Evolutionary conservation across 208 protist genomes (phyloP), one percentile per base, ranked within the genome.

Genomic region (Wallacemonas rigidus): DNA sequence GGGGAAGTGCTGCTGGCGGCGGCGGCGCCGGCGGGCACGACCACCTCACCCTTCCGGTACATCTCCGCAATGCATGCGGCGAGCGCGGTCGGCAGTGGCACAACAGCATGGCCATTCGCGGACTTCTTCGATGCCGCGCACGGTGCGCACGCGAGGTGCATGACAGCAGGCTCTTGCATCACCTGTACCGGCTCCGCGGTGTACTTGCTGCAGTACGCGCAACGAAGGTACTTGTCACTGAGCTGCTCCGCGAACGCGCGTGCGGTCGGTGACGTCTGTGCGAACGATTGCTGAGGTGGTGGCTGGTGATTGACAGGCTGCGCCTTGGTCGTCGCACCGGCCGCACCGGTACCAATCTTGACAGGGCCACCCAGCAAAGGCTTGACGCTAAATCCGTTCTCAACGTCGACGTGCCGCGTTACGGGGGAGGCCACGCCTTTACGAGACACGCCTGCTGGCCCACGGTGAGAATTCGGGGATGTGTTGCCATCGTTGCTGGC

Each of bases 161-260:
- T 71, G 26, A 69, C 79, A 41, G 60, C 12, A 0, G 60, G 40
- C 11, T 4, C 14, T 45, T 77, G 76, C 3, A 80, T 47, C 48
- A 89, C 71, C 67, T 88, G 79, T 58, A 94, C 89, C 8, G 85
- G 71, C 70, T 91, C 82, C 7, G 67, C 68, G 2, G 75, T 75
- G 3, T 87, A 64, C 51, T 87, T 83, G 39, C 63, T 64, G 63
- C 89, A 94, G 39, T 85, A 36, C 11, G 69, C 67, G 71, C 89
- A 94, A 7, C 63, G 57, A 67, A 91, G 83, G 64, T 79, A 82
- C 9, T 45, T 70, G n/a, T 81, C 67, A 12, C 81, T 65, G 60
- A 94, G 71, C 6, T 75, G 53, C 44, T 76, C 56, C 11, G 77
- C 44, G 60, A 83, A 87, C 36, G 68, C 67, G 26, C 35, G 8